Conservation (phyloP, 768 basidiomycete genomes). For the Podaxis rugospora region DNA sequence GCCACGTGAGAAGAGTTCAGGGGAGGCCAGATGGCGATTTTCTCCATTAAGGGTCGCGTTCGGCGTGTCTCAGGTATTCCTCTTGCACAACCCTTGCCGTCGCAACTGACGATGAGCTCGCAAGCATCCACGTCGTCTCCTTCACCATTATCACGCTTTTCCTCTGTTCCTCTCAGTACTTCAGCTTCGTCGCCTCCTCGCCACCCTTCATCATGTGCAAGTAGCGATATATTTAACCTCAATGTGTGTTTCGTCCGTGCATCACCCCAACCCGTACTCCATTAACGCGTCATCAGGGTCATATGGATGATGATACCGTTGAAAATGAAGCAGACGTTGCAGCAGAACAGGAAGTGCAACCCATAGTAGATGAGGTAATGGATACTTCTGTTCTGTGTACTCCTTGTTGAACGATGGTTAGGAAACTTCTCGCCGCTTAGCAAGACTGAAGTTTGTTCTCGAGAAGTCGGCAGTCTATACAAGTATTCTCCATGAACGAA, state of each 20-base stretch:
- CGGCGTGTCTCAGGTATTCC: background rate
- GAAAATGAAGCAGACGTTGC: background rate
- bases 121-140: slow-evolving; percentile 16
- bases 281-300: background rate
- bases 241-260: background rate
- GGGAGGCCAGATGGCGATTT: slow-evolving; percentile 14
- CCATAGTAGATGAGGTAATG: slow-evolving; percentile 13
- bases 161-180: slow-evolving; percentile 17
- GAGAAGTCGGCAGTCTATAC: slow-evolving; percentile 78
- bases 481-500: slow-evolving; percentile 62
- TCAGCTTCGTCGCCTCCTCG: slow-evolving; percentile 22
- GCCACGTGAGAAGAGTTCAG: slow-evolving; percentile 5
- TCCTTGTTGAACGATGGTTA: slow-evolving; percentile 17
- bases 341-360: background rate
- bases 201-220: slow-evolving; percentile 20
- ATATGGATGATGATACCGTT: background rate
- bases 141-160: slow-evolving; percentile 13
- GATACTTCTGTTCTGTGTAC: background rate
- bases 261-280: background rate
- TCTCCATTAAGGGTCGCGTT: background rate
- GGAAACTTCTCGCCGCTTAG: slow-evolving; percentile 47
- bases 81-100: background rate
- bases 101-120: slow-evolving; percentile 18
- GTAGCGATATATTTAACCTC: slow-evolving; percentile 19
- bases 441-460: slow-evolving; percentile 60